Percentiles rank a stretch among this genome's conserved stretches.
Conservation (phyloP, 257 asterid species). For the Ilex asprella region DNA sequence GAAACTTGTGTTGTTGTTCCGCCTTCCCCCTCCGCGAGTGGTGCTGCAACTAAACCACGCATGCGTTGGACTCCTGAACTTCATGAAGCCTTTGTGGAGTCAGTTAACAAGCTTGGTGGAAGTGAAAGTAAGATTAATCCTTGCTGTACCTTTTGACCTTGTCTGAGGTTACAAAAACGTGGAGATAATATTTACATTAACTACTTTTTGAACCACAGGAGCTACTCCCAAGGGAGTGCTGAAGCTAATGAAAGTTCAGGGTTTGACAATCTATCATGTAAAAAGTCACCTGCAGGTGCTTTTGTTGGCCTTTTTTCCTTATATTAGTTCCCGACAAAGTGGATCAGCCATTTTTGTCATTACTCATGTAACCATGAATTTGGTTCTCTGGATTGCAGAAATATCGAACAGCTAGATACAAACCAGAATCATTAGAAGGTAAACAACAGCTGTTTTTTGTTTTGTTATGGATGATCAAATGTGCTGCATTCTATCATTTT, state of each 20-base stretch:
- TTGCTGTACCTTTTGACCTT: slow-evolving; percentile 10
- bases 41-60: slow-evolving; percentile 68
- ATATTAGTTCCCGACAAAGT: not conserved
- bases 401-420: slow-evolving; percentile 6
- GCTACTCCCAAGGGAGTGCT: slow-evolving; percentile 93
- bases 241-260: slow-evolving; percentile 72
- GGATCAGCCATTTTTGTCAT: not conserved
- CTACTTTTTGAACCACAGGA: slow-evolving; percentile 34
- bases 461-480: too few relatives aligned
- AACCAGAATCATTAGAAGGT: slow-evolving; percentile 2
- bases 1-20: slow-evolving; percentile 39
- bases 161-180: slow-evolving; percentile 10
- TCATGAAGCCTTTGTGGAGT: slow-evolving; percentile 82
- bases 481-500: too few relatives aligned
- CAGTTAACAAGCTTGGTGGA: slow-evolving; percentile 89
- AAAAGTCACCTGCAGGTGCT: slow-evolving; percentile 54
- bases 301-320: not conserved
- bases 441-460: not conserved
- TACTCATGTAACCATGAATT: not conserved
- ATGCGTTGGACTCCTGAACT: slow-evolving; percentile 96
- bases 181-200: slow-evolving; percentile 6
- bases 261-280: slow-evolving; percentile 82
- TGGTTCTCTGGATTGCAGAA: not conserved
- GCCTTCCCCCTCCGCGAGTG: slow-evolving; percentile 55
- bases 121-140: slow-evolving; percentile 59